Evolutionary conservation across 352 stramenopile species (phyloP).

Genomic region (Phytophthora hybrid): DNA sequence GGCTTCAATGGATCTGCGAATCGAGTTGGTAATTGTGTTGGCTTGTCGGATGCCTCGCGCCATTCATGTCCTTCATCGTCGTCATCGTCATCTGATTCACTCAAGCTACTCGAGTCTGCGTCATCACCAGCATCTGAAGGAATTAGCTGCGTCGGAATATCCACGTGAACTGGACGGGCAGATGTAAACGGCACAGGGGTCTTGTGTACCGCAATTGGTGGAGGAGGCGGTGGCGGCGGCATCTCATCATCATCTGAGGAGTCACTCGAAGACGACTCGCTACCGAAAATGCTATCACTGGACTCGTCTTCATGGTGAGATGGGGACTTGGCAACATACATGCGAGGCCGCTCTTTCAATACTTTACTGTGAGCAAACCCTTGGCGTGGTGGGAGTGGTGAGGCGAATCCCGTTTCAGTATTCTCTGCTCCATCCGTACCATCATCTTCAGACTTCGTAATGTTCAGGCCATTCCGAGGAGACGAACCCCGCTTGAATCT

Average conservation of each 20-base stretch:
- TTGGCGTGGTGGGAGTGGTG: slow-evolving; percentile 34
- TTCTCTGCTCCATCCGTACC: slow-evolving; percentile 20
- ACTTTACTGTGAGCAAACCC: slow-evolving; percentile 49
- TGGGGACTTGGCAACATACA: slow-evolving; percentile 79
- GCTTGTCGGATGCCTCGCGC: slow-evolving; percentile 6
- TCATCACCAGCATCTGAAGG: slow-evolving; percentile 57
- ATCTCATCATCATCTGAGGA: slow-evolving; percentile 61
- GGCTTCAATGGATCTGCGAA: slow-evolving; percentile 21
- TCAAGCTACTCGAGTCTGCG: slow-evolving; percentile 59
- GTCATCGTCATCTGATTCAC: slow-evolving; percentile 49
- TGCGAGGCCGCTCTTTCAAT: slow-evolving; percentile 70
- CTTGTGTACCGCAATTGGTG: slow-evolving; percentile 34
- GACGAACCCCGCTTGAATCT: slow-evolving; percentile 82
- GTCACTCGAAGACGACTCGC: slow-evolving; percentile 61
- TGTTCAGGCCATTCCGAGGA: slow-evolving; percentile 41
- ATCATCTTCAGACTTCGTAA: slow-evolving; percentile 35
- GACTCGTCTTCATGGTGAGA: slow-evolving; percentile 83
- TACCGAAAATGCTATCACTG: slow-evolving; percentile 89
- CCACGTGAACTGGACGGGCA: slow-evolving; percentile 19
- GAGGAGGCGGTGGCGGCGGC: slow-evolving; percentile 58
- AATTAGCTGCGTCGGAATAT: slow-evolving; percentile 42
- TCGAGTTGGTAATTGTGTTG: slow-evolving; percentile 29
- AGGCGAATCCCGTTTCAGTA: slow-evolving; percentile 33
- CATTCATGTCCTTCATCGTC: slow-evolving; percentile 21
- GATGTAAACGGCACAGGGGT: slow-evolving; percentile 15